phyloP scores from a whole-genome alignment of 2,329 filamentous ascomycete genomes.

The Curvularia spicifera region DNA sequence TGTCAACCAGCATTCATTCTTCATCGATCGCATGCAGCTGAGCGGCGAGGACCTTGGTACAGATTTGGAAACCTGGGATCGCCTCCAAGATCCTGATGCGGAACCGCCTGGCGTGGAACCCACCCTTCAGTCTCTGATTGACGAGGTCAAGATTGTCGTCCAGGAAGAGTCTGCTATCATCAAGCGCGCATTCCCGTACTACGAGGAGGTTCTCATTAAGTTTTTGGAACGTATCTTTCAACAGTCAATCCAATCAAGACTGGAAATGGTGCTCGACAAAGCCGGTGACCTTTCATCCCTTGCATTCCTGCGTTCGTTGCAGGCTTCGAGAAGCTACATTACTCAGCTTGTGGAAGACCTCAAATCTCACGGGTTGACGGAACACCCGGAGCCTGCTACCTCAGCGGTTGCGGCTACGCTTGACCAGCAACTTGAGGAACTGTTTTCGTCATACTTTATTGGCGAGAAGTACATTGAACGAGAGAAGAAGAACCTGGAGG shows the following conservation, averaged over 20 bases:
- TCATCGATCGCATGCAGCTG: slow-evolving; percentile 93
- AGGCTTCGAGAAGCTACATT: slow-evolving; percentile 90
- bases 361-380: slow-evolving; percentile 91
- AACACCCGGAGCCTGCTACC: slow-evolving; percentile 90
- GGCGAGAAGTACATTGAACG: slow-evolving; percentile 70
- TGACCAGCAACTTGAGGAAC: slow-evolving; percentile 71
- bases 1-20: slow-evolving; percentile 99
- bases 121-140: slow-evolving; percentile 86
- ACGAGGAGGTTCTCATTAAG: slow-evolving; percentile 89
- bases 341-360: slow-evolving; percentile 87
- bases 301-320: slow-evolving; percentile 87
- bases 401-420: slow-evolving; percentile 76
- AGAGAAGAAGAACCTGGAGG: slow-evolving; percentile 72
- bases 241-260: slow-evolving; percentile 93
- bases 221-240: slow-evolving; percentile 97
- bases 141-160: slow-evolving; percentile 93
- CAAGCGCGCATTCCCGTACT: slow-evolving; percentile 93
- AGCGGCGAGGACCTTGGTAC: slow-evolving; percentile 82
- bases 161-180: slow-evolving; percentile 98
- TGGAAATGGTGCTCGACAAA: slow-evolving; percentile 96
- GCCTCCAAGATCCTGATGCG: slow-evolving; percentile 89
- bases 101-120: slow-evolving; percentile 91
- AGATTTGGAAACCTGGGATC: slow-evolving; percentile 81
- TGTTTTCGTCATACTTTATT: slow-evolving; percentile 70
- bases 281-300: slow-evolving; percentile 89